Percentiles rank a stretch among this genome's conserved stretches.
These are phyloP conservation scores for Populus ilicifolia DNA, from an alignment of 345 rosid species.

Conservation along the genomic window DNA sequence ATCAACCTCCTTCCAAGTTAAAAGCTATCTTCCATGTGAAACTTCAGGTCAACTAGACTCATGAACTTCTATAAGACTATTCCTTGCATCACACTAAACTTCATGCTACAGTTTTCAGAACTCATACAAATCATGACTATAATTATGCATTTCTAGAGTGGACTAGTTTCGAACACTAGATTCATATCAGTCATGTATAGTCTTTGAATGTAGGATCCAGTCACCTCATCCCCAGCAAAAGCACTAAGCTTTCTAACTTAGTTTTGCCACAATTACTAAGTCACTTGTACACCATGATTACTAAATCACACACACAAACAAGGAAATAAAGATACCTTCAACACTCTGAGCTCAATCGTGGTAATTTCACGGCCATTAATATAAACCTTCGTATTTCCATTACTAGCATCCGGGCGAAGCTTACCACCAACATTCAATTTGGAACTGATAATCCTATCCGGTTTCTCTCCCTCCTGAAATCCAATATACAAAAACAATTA, in stretches of 20 bases:
- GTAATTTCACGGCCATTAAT: constrained; percentile 70
- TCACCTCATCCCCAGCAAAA: not conserved
- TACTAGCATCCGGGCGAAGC: constrained; percentile 47
- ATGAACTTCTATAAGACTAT: not conserved
- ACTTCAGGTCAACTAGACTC: not conserved
- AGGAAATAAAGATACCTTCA: constrained; percentile 34
- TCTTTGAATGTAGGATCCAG: not conserved
- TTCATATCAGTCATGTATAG: not conserved
- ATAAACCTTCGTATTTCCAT: constrained; percentile 54
- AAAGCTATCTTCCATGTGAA: not conserved
- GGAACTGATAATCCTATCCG: constrained; percentile 53
- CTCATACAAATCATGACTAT: not conserved
- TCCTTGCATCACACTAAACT: not conserved
- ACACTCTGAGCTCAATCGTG: constrained; percentile 40
- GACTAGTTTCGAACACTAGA: not conserved
- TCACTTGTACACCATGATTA: not conserved
- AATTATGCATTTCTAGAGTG: not conserved
- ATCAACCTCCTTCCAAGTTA: not conserved
- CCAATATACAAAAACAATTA: not conserved
- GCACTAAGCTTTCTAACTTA: not conserved
- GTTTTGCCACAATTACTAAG: not conserved
- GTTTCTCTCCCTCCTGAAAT: constrained; percentile 64
- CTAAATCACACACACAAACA: not conserved
- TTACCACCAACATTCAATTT: constrained; percentile 51
- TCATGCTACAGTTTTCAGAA: not conserved